Evolutionary conservation across 306 rosid species (phyloP).

Genomic region (Castanopsis chinensis): DNA sequence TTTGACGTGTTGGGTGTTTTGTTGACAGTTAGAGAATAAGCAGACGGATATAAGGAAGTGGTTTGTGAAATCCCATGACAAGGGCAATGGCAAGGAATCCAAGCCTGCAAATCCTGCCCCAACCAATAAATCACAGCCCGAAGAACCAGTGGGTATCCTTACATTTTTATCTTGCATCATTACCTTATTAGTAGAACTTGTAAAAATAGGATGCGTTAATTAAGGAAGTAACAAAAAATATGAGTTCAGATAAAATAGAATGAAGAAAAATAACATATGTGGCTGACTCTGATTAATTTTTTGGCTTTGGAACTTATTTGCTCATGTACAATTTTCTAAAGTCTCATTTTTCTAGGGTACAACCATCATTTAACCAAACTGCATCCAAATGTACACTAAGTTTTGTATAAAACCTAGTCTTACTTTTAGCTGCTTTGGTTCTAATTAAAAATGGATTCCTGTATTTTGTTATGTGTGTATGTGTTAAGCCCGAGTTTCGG

Average conservation of each 20-base stretch:
- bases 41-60: slow-evolving; percentile 82
- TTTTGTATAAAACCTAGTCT: neutral
- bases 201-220: neutral
- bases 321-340: neutral
- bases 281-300: too few relatives aligned
- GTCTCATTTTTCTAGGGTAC: too few relatives aligned
- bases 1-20: neutral
- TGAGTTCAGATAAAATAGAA: too few relatives aligned
- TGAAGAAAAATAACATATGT: too few relatives aligned
- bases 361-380: too few relatives aligned
- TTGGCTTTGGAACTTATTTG: neutral
- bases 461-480: neutral
- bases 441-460: neutral
- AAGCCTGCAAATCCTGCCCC: slow-evolving; percentile 48
- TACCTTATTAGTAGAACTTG: too few relatives aligned
- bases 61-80: slow-evolving; percentile 92
- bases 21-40: slow-evolving; percentile 24
- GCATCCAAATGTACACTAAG: too few relatives aligned
- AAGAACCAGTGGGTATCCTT: slow-evolving; percentile 46
- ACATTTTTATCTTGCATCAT: neutral
- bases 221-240: too few relatives aligned
- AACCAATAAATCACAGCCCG: slow-evolving; percentile 20
- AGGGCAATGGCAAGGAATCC: slow-evolving; percentile 41
- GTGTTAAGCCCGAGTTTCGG: neutral
- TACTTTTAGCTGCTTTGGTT: slow-evolving; percentile 6